Percentiles rank a stretch among this genome's conserved stretches.
Evolutionary conservation across 2,329 filamentous ascomycete species (phyloP).

Genomic region (Byssothecium circinans): DNA sequence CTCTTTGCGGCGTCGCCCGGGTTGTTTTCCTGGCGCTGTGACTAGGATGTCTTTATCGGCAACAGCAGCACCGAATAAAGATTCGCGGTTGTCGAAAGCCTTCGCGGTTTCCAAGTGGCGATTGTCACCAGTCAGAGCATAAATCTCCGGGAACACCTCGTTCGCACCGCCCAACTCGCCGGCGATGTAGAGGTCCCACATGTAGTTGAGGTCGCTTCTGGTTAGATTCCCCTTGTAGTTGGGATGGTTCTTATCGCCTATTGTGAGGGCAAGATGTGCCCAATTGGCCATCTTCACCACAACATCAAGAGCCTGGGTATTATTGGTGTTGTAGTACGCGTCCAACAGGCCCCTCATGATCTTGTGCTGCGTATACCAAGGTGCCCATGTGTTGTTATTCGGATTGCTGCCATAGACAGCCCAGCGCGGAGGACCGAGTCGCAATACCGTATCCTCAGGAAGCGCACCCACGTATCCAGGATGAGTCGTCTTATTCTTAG

Average conservation of each 20-base stretch:
- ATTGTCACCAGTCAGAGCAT: slow-evolving; percentile 10
- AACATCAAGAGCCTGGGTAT: slow-evolving; percentile 12
- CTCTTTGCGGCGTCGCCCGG: slow-evolving; percentile 10
- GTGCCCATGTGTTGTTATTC: slow-evolving; percentile 16
- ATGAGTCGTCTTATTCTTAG: slow-evolving; percentile 11
- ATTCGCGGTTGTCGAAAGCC: slow-evolving; percentile 18
- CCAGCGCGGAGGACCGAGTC: slow-evolving; percentile 16
- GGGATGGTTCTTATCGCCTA: slow-evolving; percentile 18
- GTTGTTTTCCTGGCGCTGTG: slow-evolving; percentile 10
- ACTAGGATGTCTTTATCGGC: slow-evolving; percentile 15
- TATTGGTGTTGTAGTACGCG: slow-evolving; percentile 21
- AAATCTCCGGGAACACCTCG: slow-evolving; percentile 17
- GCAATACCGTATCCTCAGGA: slow-evolving; percentile 16
- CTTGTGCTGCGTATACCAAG: slow-evolving; percentile 22
- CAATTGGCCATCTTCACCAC: slow-evolving; percentile 20
- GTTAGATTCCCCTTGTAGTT: slow-evolving; percentile 16
- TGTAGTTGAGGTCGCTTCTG: slow-evolving; percentile 17
- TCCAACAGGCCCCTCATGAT: slow-evolving; percentile 16
- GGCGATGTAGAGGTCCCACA: slow-evolving; percentile 20
- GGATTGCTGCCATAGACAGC: slow-evolving; percentile 13
- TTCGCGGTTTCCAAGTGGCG: slow-evolving; percentile 12
- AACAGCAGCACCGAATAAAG: slow-evolving; percentile 15
- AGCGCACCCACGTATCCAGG: slow-evolving; percentile 16
- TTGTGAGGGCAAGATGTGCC: slow-evolving; percentile 14
- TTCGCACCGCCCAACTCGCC: slow-evolving; percentile 19